Percentiles rank a stretch among this genome's conserved stretches.
phyloP scores from a whole-genome alignment of 83 land plant species.

The Thuja plicata region DNA sequence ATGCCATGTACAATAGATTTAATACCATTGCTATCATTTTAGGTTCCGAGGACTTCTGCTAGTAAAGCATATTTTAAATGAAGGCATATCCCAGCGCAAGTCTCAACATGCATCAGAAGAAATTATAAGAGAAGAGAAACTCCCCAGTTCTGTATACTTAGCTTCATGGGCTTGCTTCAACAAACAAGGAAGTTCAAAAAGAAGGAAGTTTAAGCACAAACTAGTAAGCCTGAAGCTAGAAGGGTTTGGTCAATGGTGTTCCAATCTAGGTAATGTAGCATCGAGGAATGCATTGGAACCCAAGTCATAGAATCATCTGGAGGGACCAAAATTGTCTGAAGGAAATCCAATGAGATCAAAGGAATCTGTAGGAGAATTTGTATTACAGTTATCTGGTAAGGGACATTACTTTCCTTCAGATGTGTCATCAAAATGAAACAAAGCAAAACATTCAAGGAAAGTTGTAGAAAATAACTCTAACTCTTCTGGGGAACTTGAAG shows the following conservation, averaged over 20 bases:
- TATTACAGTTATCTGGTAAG: slow-evolving; percentile 1
- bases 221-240: slow-evolving; percentile 1
- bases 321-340: not conserved
- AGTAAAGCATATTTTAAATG: not conserved
- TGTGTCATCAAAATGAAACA: not conserved
- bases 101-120: not conserved
- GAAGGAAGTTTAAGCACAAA: slow-evolving; percentile 10
- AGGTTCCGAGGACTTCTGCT: not conserved
- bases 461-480: not conserved
- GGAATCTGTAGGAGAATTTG: not conserved
- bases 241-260: not conserved
- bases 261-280: not conserved
- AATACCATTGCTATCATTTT: too few species aligned
- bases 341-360: not conserved
- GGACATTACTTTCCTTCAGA: not conserved
- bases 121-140: not conserved
- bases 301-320: not conserved
- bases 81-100: not conserved
- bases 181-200: too few species aligned
- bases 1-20: too few species aligned
- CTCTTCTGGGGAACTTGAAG: not conserved
- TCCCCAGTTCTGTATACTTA: not conserved
- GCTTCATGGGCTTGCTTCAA: slow-evolving; percentile 8
- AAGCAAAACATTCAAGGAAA: not conserved
- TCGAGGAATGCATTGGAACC: not conserved